Conservation (phyloP, 768 basidiomycete genomes). For the Lyophyllum decastes region DNA sequence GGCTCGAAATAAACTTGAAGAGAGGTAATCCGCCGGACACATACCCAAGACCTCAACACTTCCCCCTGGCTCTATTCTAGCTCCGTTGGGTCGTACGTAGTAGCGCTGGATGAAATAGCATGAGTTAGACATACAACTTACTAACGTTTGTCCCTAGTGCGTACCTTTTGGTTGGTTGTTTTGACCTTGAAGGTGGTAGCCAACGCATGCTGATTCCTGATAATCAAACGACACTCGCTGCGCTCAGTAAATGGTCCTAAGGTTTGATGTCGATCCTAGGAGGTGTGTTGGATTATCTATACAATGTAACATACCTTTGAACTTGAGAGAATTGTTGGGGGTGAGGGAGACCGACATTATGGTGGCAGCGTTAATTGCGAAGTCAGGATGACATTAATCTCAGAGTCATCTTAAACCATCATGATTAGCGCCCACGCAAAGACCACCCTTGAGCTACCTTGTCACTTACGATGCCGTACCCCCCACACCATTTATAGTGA, state of each 20-base stretch:
- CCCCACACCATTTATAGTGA: too few species aligned
- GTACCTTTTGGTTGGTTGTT: background rate
- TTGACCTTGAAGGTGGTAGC: background rate
- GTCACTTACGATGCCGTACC: too few species aligned
- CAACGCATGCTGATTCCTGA: background rate
- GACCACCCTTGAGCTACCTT: too few species aligned
- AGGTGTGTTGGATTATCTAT: too few species aligned
- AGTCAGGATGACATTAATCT: too few species aligned
- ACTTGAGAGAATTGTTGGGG: background rate
- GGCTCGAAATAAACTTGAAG: too few species aligned
- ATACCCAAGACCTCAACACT: background rate
- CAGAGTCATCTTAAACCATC: too few species aligned
- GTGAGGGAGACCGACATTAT: background rate
- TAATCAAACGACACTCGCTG: background rate
- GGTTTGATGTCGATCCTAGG: too few species aligned
- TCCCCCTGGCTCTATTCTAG: conserved; percentile 1
- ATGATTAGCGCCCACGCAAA: too few species aligned
- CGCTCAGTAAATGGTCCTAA: background rate
- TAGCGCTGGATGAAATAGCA: background rate
- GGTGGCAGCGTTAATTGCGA: background rate
- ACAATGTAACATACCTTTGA: background rate
- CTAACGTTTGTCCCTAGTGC: background rate
- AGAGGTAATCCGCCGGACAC: background rate
- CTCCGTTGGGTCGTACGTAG: background rate
- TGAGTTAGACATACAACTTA: background rate